A percentile compares a stretch with the other conserved stretches of the same genome.
phyloP scores from a whole-genome alignment of 768 basidiomycete species.

The Russula sp. region DNA sequence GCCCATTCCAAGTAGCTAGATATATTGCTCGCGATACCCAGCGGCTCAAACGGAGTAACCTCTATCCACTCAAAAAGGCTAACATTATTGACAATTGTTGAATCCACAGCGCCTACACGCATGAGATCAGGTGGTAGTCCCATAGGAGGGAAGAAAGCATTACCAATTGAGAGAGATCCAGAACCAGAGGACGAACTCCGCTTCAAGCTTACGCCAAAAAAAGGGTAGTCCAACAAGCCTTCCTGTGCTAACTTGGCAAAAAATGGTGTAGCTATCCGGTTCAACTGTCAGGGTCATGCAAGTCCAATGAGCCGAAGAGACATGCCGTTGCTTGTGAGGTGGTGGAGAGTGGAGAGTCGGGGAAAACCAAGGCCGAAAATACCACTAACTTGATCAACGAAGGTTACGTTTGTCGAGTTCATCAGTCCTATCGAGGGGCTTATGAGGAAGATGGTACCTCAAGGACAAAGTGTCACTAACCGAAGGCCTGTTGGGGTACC shows the following conservation, averaged over 20 bases:
- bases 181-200: slow-evolving; percentile 49
- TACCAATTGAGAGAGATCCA: slow-evolving; percentile 65
- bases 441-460: neutral
- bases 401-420: slow-evolving; percentile 52
- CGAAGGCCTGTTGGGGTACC: slow-evolving; percentile 55
- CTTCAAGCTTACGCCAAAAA: slow-evolving; percentile 67
- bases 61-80: slow-evolving; percentile 64
- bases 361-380: slow-evolving; percentile 72
- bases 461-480: slow-evolving; percentile 32
- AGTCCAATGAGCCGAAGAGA: neutral
- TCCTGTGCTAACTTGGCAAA: slow-evolving; percentile 52
- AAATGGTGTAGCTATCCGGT: slow-evolving; percentile 54
- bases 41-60: slow-evolving; percentile 66
- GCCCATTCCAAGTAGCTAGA: slow-evolving; percentile 76
- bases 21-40: slow-evolving; percentile 45
- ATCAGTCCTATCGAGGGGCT: slow-evolving; percentile 44
- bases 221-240: slow-evolving; percentile 62
- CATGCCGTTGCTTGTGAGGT: slow-evolving; percentile 43
- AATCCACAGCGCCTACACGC: slow-evolving; percentile 65
- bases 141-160: slow-evolving; percentile 9
- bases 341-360: slow-evolving; percentile 55
- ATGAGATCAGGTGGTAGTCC: neutral
- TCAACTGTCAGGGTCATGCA: neutral
- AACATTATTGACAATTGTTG: slow-evolving; percentile 53
- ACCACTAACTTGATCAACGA: slow-evolving; percentile 60